Base-by-base conservation (phyloP, 192 early-diverging fungal species). In the Dissophora globulifera region DNA sequence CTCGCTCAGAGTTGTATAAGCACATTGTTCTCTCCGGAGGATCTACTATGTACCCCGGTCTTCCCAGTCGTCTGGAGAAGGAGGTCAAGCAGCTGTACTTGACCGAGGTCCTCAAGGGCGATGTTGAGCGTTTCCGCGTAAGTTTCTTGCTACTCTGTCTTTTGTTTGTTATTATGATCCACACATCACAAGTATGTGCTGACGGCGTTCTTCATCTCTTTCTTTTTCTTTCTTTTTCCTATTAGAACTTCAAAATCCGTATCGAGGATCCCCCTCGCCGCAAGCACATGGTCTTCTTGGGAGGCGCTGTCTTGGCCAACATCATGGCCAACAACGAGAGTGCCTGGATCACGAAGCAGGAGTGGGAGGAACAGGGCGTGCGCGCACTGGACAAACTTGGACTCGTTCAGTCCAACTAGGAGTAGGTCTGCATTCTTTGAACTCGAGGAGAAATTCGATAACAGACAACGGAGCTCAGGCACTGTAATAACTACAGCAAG, bases 11-110 rank as follows among this genome's bases (percentile, higher is more conserved):
- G 33, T 86, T 99, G 26, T 99, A 97, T 89, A 96, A 93, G 71
- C 93, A 98, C 62, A 96, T 99, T 80, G 93, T 99, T 30, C 85
- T 99, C 19, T 99, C 98, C 32, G 98, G 98, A 49, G 98, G 98
- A 15, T 94, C 96, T 4, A 94, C 97, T 65, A 98, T 99, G 98
- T 98, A 98, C 79, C 95, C 97, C 8, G 98, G 98, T 63, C 82
- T 99, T 35, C 96, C 98, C 25, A 93, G 89, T 78, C 93, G 98
- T 52, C 83, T 99, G 33, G 98, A 99, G 81, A 98, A 98, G 87
- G 98, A 99, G 82, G 78, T 98, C 57, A 98, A 98, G 78, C 95
- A 98, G 81, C 82, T 98, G 45, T 99, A 98, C 78, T 78, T 98
- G 62, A 86, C 90, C 38, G 92, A 92, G 52, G 95, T 98, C 16